Conservation (phyloP, 257 asterid genomes). For the Solanum infundibuliforme region DNA sequence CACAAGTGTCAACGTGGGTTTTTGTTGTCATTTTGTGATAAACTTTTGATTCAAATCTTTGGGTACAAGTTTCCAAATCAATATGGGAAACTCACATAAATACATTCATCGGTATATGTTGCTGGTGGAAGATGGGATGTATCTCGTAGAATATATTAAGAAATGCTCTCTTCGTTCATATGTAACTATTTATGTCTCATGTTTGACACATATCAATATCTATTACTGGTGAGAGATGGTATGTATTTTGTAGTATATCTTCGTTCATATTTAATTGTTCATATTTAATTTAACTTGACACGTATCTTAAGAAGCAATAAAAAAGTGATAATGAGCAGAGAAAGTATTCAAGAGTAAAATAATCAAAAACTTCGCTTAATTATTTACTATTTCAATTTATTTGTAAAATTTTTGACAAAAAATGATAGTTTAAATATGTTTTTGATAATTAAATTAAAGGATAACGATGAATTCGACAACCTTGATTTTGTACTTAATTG, state of each 20-base stretch:
- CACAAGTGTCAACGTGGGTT: not conserved
- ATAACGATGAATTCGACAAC: not conserved
- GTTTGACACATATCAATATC: accelerated
- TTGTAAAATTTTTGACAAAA: too few species aligned
- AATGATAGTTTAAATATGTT: not conserved
- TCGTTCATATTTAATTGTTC: accelerated
- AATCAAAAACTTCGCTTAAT: not conserved
- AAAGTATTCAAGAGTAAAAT: not conserved
- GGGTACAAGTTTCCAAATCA: not conserved
- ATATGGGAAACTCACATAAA: not conserved
- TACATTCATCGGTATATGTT: too few species aligned
- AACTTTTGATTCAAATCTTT: too few species aligned
- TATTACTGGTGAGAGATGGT: accelerated
- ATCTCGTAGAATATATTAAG: too few species aligned
- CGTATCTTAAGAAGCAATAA: not conserved
- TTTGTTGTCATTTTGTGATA: not conserved
- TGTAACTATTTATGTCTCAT: accelerated
- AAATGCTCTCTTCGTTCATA: too few species aligned
- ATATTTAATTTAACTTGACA: not conserved
- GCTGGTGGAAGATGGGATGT: not conserved
- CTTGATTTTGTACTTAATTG: not conserved
- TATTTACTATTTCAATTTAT: not conserved
- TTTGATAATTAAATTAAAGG: not conserved
- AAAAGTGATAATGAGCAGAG: too few species aligned
- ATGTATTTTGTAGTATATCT: too few species aligned